Percentiles rank a stretch among this genome's conserved stretches.
These are phyloP conservation scores for Talinum fruticosum DNA, from an alignment of 148 eudicot species.

Conservation along the genomic window DNA sequence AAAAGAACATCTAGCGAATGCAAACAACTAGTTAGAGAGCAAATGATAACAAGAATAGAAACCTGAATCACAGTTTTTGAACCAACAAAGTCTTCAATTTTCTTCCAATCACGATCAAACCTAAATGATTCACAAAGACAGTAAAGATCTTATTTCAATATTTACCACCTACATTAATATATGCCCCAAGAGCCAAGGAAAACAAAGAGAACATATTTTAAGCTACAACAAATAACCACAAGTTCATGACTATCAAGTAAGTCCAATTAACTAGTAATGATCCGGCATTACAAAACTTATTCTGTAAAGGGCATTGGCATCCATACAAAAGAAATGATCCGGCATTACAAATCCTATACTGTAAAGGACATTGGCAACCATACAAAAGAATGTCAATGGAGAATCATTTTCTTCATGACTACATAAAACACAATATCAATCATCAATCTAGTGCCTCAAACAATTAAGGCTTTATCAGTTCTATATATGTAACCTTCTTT, in stretches of 20 bases:
- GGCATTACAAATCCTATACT: too few relatives aligned
- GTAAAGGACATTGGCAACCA: too few relatives aligned
- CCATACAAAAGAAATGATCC: too few relatives aligned
- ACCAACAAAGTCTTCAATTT: conserved; percentile 91
- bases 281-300: not conserved
- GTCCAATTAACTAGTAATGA: not conserved
- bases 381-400: not conserved
- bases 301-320: not conserved
- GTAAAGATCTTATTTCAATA: conserved; percentile 7
- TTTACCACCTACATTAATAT: not conserved
- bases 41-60: conserved; percentile 21
- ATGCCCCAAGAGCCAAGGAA: conserved; percentile 3
- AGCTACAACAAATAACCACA: not conserved
- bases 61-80: conserved; percentile 93
- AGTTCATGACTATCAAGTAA: not conserved
- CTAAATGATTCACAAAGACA: conserved; percentile 36
- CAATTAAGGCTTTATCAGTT: not conserved
- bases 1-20: not conserved
- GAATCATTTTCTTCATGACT: not conserved
- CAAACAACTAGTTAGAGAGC: conserved; percentile 1
- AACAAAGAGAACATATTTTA: not conserved
- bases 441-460: not conserved
- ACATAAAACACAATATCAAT: not conserved
- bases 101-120: conserved; percentile 97
- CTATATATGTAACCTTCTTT: not conserved